These are phyloP conservation scores for Sparassis latifolia DNA, from an alignment of 1,284 basidiomycete species.

Conservation along the genomic window DNA sequence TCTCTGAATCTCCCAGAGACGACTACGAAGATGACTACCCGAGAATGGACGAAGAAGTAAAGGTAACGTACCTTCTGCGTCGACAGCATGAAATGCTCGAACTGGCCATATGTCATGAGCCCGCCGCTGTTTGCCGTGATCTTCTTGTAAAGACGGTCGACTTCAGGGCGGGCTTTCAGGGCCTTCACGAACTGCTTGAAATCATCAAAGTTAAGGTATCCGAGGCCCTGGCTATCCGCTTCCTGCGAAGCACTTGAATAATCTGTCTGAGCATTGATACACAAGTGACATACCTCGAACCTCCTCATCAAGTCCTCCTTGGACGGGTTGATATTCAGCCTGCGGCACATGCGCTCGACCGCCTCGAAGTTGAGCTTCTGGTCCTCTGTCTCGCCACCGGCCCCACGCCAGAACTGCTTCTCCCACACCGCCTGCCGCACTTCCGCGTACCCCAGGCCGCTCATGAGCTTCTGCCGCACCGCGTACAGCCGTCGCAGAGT, in stretches of 20 bases:
- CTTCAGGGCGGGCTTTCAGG: constrained; percentile 78
- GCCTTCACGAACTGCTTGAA: constrained; percentile 85
- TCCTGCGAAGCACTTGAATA: constrained; percentile 34
- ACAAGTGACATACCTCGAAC: constrained; percentile 50
- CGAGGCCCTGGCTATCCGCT: constrained; percentile 61
- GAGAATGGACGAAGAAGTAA: background rate
- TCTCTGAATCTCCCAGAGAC: constrained; percentile 33
- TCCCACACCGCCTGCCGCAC: constrained; percentile 74
- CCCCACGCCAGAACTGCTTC: constrained; percentile 76
- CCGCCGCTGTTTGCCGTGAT: constrained; percentile 35
- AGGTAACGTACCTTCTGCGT: constrained; percentile 50
- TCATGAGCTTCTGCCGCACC: constrained; percentile 64
- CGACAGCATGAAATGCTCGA: constrained; percentile 61
- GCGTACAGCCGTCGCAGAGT: constrained; percentile 54
- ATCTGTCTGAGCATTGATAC: background rate
- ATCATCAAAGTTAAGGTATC: constrained; percentile 75
- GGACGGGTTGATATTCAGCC: constrained; percentile 69
- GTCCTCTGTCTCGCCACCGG: constrained; percentile 51
- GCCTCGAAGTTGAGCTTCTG: constrained; percentile 69
- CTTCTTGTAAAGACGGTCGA: constrained; percentile 62
- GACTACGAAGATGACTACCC: constrained; percentile 33
- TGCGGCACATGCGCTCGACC: constrained; percentile 68
- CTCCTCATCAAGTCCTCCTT: constrained; percentile 53
- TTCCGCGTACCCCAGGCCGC: constrained; percentile 55
- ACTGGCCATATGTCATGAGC: constrained; percentile 47